Evolutionary conservation across 2,329 filamentous ascomycete genomes (phyloP).

Genomic region (Trichoderma pleuroti): DNA sequence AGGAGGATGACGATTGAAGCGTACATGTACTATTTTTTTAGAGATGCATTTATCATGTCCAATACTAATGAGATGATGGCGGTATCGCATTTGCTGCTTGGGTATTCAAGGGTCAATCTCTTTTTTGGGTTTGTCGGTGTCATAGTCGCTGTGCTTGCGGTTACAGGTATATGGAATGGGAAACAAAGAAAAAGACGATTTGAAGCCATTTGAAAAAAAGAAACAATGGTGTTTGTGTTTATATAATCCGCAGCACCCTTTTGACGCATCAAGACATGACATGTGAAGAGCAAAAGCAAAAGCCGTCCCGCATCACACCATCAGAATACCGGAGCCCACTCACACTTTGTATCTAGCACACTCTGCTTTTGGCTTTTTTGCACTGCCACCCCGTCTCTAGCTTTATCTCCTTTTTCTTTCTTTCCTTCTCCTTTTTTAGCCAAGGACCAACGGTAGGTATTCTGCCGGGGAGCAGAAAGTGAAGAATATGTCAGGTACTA

Average conservation of each 20-base stretch:
- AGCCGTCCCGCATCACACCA: background rate
- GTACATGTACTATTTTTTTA: slow-evolving; percentile 10
- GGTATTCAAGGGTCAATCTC: background rate
- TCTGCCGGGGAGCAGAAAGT: background rate
- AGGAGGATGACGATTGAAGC: slow-evolving; percentile 59
- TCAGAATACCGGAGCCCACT: background rate
- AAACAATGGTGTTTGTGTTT: background rate
- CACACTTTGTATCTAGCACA: slow-evolving; percentile 12
- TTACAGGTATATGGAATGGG: background rate
- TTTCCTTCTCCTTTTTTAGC: background rate
- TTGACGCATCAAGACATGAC: background rate
- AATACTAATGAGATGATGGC: slow-evolving; percentile 4
- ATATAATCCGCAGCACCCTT: background rate
- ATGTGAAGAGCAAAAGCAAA: background rate
- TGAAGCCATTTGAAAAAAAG: background rate
- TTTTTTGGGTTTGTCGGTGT: background rate
- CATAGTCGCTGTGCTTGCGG: background rate
- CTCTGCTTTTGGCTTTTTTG: background rate
- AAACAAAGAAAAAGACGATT: background rate
- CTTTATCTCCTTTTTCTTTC: background rate
- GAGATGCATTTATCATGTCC: slow-evolving; percentile 9
- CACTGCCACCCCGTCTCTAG: background rate
- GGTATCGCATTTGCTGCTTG: background rate
- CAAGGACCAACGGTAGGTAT: background rate
- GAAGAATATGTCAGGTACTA: background rate